A percentile compares a stretch with the other conserved stretches of the same genome.
phyloP scores from a whole-genome alignment of 208 protist species.

The Trypanosoma boissoni region DNA sequence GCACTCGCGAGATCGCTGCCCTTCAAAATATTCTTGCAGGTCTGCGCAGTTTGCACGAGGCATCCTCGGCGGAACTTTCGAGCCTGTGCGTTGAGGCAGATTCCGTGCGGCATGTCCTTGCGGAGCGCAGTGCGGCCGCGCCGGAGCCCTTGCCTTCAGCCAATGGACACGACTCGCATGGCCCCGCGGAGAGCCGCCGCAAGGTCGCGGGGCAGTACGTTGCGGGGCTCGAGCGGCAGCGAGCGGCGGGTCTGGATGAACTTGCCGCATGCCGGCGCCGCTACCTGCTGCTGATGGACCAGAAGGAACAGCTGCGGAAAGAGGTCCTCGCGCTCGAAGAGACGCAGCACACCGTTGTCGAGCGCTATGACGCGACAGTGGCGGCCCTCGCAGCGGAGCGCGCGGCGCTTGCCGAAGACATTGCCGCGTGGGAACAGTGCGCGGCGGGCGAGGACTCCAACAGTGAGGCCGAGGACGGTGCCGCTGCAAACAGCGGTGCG shows the following conservation, averaged over 20 bases:
- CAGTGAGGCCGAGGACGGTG: neutral
- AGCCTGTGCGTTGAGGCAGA: neutral
- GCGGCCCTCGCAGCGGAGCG: slow-evolving; percentile 18
- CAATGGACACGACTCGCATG: too few relatives aligned
- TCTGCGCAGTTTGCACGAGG: neutral
- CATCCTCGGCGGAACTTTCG: slow-evolving; percentile 15
- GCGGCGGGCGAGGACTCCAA: slow-evolving; percentile 1
- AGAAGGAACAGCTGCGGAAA: slow-evolving; percentile 33
- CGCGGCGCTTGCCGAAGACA: slow-evolving; percentile 18
- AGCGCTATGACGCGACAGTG: slow-evolving; percentile 25
- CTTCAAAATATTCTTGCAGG: slow-evolving; percentile 8
- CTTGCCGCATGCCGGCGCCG: slow-evolving; percentile 21
- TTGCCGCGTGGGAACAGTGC: slow-evolving; percentile 6
- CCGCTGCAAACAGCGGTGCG: neutral
- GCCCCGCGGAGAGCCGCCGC: too few relatives aligned
- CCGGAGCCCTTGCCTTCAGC: slow-evolving; percentile 1
- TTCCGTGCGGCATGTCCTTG: neutral
- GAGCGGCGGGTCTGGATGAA: slow-evolving; percentile 7
- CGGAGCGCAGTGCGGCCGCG: neutral
- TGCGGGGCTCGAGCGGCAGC: slow-evolving; percentile 21
- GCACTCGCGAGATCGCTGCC: slow-evolving; percentile 46
- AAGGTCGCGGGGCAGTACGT: slow-evolving; percentile 34
- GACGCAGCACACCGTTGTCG: slow-evolving; percentile 38
- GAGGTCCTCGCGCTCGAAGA: slow-evolving; percentile 37
- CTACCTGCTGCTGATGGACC: slow-evolving; percentile 19